A percentile compares a stretch with the other conserved stretches of the same genome.
Evolutionary conservation across 2,329 filamentous ascomycete species (phyloP).

Genomic region (Stachybotrys chlorohalonatus): DNA sequence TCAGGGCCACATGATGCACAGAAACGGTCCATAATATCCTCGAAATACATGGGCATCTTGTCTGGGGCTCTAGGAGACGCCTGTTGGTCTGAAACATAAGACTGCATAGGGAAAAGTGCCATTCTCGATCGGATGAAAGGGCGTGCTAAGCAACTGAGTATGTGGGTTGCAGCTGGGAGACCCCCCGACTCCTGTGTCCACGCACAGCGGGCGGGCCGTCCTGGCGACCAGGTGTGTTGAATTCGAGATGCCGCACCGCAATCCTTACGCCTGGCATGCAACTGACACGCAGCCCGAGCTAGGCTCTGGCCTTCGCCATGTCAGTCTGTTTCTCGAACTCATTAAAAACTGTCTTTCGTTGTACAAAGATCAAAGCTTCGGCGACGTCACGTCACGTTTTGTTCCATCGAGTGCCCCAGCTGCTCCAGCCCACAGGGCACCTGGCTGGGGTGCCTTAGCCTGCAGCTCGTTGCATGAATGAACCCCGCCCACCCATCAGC

Average conservation of each 20-base stretch:
- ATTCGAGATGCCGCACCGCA: not conserved
- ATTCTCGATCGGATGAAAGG: too few relatives aligned
- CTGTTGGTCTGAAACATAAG: not conserved
- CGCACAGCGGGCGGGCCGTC: too few relatives aligned
- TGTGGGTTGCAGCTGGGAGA: too few relatives aligned
- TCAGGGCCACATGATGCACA: not conserved
- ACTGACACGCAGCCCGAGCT: not conserved
- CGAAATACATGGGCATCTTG: too few relatives aligned
- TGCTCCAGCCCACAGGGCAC: not conserved
- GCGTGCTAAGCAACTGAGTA: too few relatives aligned
- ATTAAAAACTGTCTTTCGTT: not conserved
- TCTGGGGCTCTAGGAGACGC: too few relatives aligned
- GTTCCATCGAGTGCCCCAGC: not conserved
- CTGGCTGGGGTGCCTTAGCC: not conserved
- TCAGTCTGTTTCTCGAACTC: not conserved
- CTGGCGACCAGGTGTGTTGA: not conserved
- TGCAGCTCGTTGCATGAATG: slow-evolving; percentile 15
- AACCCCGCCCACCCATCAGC: not conserved
- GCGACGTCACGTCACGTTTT: too few relatives aligned
- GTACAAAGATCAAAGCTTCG: too few relatives aligned
- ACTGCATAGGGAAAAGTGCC: not conserved
- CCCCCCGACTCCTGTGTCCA: too few relatives aligned
- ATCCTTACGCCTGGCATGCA: not conserved
- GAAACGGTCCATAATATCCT: not conserved
- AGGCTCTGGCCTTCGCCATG: not conserved